Evolutionary conservation across 495 filamentous ascomycete species (phyloP).

Genomic region (Aspergillus biplanus): DNA sequence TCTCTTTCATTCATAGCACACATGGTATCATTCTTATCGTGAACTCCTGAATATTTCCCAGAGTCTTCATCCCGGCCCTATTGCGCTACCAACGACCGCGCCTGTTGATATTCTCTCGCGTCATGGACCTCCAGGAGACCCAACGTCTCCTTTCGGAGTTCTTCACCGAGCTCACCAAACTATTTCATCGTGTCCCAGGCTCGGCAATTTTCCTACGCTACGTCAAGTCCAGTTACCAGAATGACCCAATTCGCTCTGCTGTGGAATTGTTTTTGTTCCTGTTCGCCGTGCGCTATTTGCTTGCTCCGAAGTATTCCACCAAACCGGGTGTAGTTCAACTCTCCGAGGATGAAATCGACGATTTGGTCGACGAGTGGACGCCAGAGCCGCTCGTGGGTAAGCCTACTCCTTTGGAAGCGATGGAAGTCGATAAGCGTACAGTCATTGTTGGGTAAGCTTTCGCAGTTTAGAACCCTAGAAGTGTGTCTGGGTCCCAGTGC

Average conservation of each 20-base stretch:
- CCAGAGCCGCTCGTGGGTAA: conserved; percentile 86
- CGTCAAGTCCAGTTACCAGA: conserved; percentile 94
- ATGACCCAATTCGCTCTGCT: conserved; percentile 90
- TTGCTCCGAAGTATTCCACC: conserved; percentile 89
- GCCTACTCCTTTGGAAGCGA: conserved; percentile 71
- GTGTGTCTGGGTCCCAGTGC: conserved; percentile 1
- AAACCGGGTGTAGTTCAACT: conserved; percentile 85
- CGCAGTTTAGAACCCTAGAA: background rate
- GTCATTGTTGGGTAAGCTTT: conserved; percentile 79
- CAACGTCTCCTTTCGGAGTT: conserved; percentile 70
- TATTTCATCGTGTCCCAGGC: conserved; percentile 88
- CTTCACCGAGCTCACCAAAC: conserved; percentile 64
- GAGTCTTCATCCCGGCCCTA: background rate
- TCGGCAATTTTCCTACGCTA: conserved; percentile 94
- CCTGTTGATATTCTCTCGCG: conserved; percentile 13
- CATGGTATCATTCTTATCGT: conserved; percentile 16
- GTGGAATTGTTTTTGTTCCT: conserved; percentile 94
- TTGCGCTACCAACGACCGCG: conserved; percentile 25
- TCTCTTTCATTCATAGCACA: background rate
- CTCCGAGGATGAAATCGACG: conserved; percentile 95
- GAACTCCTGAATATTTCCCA: background rate
- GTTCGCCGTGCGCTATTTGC: conserved; percentile 91
- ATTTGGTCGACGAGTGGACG: conserved; percentile 95
- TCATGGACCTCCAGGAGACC: conserved; percentile 82
- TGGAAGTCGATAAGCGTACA: conserved; percentile 81